These are phyloP conservation scores for Nakaseomyces nivariensis DNA, from an alignment of 1,139 yeast species.

Conservation along the genomic window DNA sequence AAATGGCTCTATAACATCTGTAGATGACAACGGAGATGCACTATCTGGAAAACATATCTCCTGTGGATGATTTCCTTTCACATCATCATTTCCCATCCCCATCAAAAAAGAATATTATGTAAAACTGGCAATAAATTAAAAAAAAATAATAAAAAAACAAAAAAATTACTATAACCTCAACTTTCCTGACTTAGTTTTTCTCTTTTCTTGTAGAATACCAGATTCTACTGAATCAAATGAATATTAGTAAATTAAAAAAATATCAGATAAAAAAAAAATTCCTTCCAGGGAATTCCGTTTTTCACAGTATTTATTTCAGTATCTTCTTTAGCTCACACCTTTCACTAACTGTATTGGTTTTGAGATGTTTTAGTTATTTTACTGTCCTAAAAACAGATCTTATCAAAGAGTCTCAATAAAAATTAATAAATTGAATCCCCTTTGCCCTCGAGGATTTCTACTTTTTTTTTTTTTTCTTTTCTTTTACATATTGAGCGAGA, in stretches of 20 bases:
- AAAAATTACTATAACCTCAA: not conserved
- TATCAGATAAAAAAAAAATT: not conserved
- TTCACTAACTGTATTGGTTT: not conserved
- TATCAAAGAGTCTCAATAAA: not conserved
- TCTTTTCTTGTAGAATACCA: not conserved
- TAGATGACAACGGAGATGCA: constrained; percentile 5
- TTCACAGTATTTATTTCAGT: too few relatives aligned
- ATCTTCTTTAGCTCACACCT: too few relatives aligned
- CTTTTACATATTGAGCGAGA: too few relatives aligned
- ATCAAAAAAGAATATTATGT: not conserved
- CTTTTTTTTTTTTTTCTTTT: too few relatives aligned
- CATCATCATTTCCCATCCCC: not conserved
- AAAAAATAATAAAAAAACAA: not conserved
- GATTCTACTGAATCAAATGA: not conserved
- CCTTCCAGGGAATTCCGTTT: not conserved
- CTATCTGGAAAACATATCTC: constrained; percentile 5
- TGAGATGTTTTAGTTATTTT: too few relatives aligned
- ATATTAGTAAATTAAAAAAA: not conserved
- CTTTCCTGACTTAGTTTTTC: not conserved
- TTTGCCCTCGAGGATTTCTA: not conserved
- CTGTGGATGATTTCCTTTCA: not conserved
- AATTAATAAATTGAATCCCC: not conserved
- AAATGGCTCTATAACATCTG: constrained; percentile 4
- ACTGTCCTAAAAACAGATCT: not conserved
- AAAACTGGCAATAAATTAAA: not conserved